Evolutionary conservation across 2,329 filamentous ascomycete genomes (phyloP).

Genomic region (Beauveria australis): DNA sequence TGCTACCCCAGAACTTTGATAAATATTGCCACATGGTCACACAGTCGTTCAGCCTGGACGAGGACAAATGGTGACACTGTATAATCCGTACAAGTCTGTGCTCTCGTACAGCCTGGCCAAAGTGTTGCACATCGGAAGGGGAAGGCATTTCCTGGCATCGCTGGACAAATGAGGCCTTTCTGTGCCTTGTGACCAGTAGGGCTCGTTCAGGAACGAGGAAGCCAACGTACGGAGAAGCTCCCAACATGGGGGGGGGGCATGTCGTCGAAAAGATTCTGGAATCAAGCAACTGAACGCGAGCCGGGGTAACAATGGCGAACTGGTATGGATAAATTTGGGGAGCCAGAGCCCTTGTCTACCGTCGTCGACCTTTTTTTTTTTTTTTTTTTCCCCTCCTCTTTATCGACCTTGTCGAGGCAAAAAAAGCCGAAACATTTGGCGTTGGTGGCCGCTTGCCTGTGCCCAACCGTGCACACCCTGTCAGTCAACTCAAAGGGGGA

Average conservation of each 20-base stretch:
- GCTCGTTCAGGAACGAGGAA: background rate
- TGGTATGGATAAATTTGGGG: background rate
- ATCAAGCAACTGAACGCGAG: background rate
- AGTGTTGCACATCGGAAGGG: background rate
- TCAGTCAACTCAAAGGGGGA: background rate
- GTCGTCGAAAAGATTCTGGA: background rate
- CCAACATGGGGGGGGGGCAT: background rate
- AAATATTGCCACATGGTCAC: background rate
- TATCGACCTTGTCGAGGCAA: background rate
- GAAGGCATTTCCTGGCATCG: background rate
- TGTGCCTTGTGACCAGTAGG: no score
- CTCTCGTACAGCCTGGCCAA: background rate
- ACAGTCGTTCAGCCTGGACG: background rate
- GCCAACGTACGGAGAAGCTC: background rate
- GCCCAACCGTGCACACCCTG: slow-evolving; percentile 1
- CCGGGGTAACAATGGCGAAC: background rate
- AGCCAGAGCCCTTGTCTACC: slow-evolving; percentile 1
- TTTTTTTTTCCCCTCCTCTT: background rate
- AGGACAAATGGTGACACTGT: no score
- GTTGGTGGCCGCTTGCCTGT: background rate
- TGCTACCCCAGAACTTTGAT: background rate
- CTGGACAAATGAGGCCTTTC: background rate
- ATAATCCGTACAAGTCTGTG: no score
- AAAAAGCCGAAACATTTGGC: background rate
- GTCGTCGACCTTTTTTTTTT: background rate